phyloP scores from a whole-genome alignment of 192 early-diverging fungal species.

The Mortierella alpina region DNA sequence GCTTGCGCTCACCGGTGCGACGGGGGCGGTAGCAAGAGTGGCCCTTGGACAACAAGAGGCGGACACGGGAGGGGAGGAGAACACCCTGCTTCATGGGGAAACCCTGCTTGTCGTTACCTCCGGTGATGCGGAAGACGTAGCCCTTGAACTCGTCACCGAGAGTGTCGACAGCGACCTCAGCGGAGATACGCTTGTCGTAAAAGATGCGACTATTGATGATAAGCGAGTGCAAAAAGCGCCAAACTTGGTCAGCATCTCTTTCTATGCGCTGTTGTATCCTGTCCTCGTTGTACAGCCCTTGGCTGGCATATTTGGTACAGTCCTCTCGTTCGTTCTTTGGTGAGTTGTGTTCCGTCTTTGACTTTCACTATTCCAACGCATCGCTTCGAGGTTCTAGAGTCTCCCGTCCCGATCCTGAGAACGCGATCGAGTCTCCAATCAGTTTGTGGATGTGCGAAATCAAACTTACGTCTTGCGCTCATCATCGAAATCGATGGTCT shows the following conservation, averaged over 20 bases:
- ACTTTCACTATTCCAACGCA: too few species aligned
- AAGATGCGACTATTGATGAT: constrained; percentile 82
- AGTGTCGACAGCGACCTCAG: constrained; percentile 94
- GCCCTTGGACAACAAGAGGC: constrained; percentile 87
- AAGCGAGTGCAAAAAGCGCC: not conserved
- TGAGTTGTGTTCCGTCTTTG: too few species aligned
- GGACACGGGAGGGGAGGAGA: constrained; percentile 75
- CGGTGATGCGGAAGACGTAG: constrained; percentile 99
- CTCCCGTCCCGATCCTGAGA: too few species aligned
- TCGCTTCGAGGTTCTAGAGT: too few species aligned
- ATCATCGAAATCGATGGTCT: constrained; percentile 97
- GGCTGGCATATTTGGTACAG: too few species aligned
- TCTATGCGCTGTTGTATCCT: not conserved
- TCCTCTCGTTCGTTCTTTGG: too few species aligned
- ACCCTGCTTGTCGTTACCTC: constrained; percentile 99
- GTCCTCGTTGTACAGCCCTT: not conserved
- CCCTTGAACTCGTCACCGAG: constrained; percentile 99
- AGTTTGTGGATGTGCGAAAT: not conserved
- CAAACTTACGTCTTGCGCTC: constrained; percentile 85
- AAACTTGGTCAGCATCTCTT: not conserved
- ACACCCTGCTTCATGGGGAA: constrained; percentile 99
- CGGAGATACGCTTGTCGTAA: constrained; percentile 98
- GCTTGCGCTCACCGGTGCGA: constrained; percentile 97
- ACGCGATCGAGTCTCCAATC: not conserved
- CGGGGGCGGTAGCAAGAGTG: constrained; percentile 99